These are phyloP conservation scores for Guadua angustifolia DNA, from an alignment of 176 grass and related monocot species.

Conservation along the genomic window DNA sequence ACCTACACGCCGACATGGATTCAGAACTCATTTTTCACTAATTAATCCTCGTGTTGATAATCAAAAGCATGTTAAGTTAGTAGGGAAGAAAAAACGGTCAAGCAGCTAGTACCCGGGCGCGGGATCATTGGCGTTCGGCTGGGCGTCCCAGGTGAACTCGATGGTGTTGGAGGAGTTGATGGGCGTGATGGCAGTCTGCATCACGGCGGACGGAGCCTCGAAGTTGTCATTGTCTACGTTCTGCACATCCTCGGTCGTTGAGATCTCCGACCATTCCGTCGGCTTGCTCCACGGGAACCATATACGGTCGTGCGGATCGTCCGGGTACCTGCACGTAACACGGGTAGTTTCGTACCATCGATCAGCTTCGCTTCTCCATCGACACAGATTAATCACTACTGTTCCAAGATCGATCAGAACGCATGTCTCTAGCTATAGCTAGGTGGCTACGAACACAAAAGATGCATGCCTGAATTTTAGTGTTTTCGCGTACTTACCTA, in stretches of 20 bases:
- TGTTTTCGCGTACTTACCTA: constrained; percentile 38
- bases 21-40: not conserved
- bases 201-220: constrained; percentile 42
- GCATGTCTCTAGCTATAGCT: not conserved
- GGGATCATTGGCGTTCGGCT: not conserved
- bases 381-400: not conserved
- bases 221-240: not conserved
- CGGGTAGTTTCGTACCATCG: too few species aligned
- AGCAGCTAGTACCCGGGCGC: not conserved
- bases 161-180: constrained; percentile 43
- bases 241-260: not conserved
- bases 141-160: not conserved
- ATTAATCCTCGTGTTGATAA: not conserved
- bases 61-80: not conserved
- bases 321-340: constrained; percentile 48
- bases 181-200: constrained; percentile 56
- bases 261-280: not conserved
- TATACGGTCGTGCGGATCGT: constrained; percentile 46
- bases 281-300: constrained; percentile 1
- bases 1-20: not conserved
- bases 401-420: not conserved
- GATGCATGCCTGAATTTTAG: too few species aligned
- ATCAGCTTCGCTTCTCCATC: too few species aligned
- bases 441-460: too few species aligned
- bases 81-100: not conserved